Base-by-base conservation (phyloP, 2,329 filamentous ascomycete genomes). In the Colletotrichum lini region DNA sequence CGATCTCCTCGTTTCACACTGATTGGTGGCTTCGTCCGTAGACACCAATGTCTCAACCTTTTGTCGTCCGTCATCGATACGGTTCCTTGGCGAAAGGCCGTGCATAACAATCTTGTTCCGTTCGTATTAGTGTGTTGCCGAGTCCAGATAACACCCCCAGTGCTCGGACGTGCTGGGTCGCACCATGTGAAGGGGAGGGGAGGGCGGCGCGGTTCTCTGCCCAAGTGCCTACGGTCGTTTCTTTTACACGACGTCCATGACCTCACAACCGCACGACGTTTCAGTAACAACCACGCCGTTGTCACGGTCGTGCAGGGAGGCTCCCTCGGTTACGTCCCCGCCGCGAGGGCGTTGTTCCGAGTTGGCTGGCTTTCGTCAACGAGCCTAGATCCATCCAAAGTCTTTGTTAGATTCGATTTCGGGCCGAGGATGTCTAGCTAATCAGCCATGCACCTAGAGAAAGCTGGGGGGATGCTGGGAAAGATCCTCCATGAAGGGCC, bases 1-100 rank as follows among this genome's bases (percentile, higher is more conserved):
- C 65, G 68, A 72, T 45, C 9, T 54, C 26, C 2, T 50, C 69
- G 53, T 72, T 69, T 64, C 69, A 69, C 59, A 42, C 21, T 72
- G 65, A 69, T 72, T 69, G 65, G 65, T 69, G 69, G 65, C 69
- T 59, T 64, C 45, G 54, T 56, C 53, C 38, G 38, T 53, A 47
- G 23, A 56, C 50, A 47, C 44, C 10, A 58, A 47, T 67, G 68
- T 71, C 64, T 71, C 45, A 57, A 67, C 12, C 57, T 61, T 10
- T 38, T 35, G 13, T 26, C 23, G 44, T 57, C 40, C 4, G 40
- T 40, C 61, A 57, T 70, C 35, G 42, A 30, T 21, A 49, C 64
- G 49, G 49, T 18, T 61, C 35, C 53, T 56, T 59, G 67, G 49
- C 62, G 40, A n/a, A 26, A 59, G 61, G 18, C 67, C 61, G 53